Evolutionary conservation across 148 eudicot species (phyloP).

Genomic region (Drosera capensis): DNA sequence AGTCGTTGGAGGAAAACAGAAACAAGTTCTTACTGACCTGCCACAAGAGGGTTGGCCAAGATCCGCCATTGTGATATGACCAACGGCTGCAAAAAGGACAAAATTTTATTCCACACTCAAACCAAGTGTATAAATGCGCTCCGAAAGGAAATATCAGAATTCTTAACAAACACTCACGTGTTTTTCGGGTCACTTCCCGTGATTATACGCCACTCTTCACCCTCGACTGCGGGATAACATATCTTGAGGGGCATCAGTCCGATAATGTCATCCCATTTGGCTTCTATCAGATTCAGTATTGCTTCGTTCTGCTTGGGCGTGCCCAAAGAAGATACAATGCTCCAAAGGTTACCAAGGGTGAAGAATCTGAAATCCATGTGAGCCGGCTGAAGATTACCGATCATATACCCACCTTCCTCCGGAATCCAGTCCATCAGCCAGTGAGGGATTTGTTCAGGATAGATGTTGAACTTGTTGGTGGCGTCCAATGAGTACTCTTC

Average conservation of each 20-base stretch:
- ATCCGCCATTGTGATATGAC: constrained; percentile 97
- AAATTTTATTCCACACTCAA: neutral
- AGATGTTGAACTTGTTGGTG: constrained; percentile 74
- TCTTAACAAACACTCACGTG: constrained; percentile 27
- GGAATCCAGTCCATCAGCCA: constrained; percentile 91
- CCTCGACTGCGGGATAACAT: constrained; percentile 53
- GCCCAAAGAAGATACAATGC: constrained; percentile 22
- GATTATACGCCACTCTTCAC: constrained; percentile 55
- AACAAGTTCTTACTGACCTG: constrained; percentile 9
- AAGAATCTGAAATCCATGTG: constrained; percentile 86
- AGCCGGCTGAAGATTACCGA: constrained; percentile 82
- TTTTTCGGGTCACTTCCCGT: constrained; percentile 67
- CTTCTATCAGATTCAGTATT: constrained; percentile 50
- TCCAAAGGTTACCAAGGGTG: constrained; percentile 66
- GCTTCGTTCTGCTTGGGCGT: constrained; percentile 16
- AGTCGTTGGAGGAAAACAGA: no score
- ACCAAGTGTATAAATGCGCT: neutral
- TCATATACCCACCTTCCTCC: constrained; percentile 61
- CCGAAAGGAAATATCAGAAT: neutral
- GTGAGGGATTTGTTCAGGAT: constrained; percentile 77
- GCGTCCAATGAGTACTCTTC: constrained; percentile 81
- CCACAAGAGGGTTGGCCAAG: constrained; percentile 94
- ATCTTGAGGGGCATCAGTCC: constrained; percentile 70
- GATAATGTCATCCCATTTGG: constrained; percentile 65
- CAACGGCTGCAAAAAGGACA: constrained; percentile 27